These are phyloP conservation scores for Pseudogymnoascus sp. DNA, from an alignment of 2,329 filamentous ascomycete genomes.

Conservation along the genomic window DNA sequence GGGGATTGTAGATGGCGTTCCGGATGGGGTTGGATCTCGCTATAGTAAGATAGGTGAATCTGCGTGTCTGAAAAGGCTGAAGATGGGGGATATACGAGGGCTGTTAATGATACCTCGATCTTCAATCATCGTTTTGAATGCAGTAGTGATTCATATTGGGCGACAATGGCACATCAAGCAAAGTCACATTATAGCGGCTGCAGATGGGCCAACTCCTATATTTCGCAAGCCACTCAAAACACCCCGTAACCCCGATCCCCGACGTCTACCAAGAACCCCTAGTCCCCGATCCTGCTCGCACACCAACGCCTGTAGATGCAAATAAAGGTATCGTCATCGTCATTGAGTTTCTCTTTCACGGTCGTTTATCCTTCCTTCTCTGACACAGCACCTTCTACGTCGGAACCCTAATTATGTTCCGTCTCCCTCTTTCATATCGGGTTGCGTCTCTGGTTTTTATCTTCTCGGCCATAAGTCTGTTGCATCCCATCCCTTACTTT, in stretches of 20 bases:
- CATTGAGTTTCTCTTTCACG: constrained; percentile 2
- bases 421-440: not conserved
- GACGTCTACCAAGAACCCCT: constrained; percentile 1
- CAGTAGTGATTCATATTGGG: not conserved
- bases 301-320: constrained; percentile 8
- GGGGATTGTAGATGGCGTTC: constrained; percentile 8
- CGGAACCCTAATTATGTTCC: not conserved
- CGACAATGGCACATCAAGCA: not conserved
- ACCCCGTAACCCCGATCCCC: constrained; percentile 5
- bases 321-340: constrained; percentile 5
- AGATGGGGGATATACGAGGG: not conserved
- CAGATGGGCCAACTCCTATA: not conserved
- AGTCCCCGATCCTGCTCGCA: not conserved
- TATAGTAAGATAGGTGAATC: not conserved
- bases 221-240: not conserved
- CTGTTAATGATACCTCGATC: constrained; percentile 3
- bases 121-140: not conserved
- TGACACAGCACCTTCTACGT: not conserved
- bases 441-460: not conserved
- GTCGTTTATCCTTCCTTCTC: not conserved
- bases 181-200: not conserved
- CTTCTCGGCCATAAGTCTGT: not conserved
- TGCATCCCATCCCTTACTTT: not conserved
- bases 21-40: constrained; percentile 2
- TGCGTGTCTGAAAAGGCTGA: not conserved